Evolutionary conservation across 83 land plant genomes (phyloP).

Genomic region (Isoetes engelmannii): DNA sequence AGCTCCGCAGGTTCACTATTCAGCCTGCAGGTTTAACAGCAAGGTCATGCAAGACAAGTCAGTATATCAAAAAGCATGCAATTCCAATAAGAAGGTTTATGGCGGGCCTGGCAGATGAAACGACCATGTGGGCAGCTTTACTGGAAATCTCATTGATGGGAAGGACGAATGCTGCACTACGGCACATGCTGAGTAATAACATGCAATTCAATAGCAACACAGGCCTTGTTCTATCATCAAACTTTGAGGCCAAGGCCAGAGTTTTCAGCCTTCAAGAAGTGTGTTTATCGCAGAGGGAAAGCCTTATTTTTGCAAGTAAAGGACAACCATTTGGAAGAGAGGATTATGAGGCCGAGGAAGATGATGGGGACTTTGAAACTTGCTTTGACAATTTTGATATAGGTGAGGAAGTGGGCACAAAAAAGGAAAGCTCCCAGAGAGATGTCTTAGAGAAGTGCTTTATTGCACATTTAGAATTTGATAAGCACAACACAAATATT

Average conservation of each 20-base stretch:
- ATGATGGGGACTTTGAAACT: neutral
- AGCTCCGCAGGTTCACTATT: neutral
- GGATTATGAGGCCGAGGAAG: constrained; percentile 1
- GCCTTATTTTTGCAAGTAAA: constrained; percentile 14
- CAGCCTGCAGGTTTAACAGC: neutral
- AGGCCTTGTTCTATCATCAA: neutral
- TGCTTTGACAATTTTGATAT: neutral
- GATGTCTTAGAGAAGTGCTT: neutral
- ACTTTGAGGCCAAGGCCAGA: constrained; percentile 10
- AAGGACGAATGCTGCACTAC: neutral
- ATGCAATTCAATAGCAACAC: neutral
- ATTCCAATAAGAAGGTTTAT: constrained; percentile 3
- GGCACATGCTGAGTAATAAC: neutral
- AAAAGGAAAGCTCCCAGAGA: neutral
- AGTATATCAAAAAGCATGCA: neutral
- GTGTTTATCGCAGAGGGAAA: constrained; percentile 22
- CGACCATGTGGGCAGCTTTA: constrained; percentile 2
- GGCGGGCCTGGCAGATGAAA: neutral
- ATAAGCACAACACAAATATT: no score
- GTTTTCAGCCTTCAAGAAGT: constrained; percentile 14
- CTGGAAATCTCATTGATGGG: neutral
- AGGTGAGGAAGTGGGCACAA: neutral
- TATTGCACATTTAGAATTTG: neutral
- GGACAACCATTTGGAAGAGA: constrained; percentile 9
- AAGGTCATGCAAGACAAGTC: neutral